These are phyloP conservation scores for Lenzites betulinus DNA, from an alignment of 768 basidiomycete species.

Conservation along the genomic window DNA sequence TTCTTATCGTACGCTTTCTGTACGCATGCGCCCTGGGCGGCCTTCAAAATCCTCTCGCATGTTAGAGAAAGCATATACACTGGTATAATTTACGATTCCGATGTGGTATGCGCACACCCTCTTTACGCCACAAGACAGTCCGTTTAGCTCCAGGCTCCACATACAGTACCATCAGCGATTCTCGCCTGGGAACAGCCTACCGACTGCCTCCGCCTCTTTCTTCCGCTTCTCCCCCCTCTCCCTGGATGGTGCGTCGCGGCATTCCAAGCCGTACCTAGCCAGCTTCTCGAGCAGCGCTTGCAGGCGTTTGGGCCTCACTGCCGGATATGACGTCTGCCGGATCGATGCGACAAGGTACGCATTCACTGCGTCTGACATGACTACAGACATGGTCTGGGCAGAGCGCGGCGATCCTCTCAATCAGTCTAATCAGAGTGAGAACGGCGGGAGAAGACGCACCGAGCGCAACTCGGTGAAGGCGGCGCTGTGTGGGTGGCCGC, in stretches of 20 bases:
- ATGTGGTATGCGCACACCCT: constrained; percentile 14
- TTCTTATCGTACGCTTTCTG: constrained; percentile 20
- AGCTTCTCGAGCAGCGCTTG: constrained; percentile 80
- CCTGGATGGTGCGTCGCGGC: constrained; percentile 57
- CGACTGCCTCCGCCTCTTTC: constrained; percentile 78
- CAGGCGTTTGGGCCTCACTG: constrained; percentile 70
- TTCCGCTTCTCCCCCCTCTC: constrained; percentile 72
- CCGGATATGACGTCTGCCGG: constrained; percentile 65
- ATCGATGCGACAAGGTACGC: constrained; percentile 75
- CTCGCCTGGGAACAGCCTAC: constrained; percentile 72
- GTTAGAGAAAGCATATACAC: constrained; percentile 29
- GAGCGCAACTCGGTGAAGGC: constrained; percentile 80
- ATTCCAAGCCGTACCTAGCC: constrained; percentile 62
- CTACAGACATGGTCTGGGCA: constrained; percentile 67
- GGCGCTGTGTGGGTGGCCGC: constrained; percentile 66
- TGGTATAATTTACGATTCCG: constrained; percentile 24
- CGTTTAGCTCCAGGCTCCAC: too few species aligned
- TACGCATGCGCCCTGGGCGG: constrained; percentile 24
- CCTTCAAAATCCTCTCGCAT: constrained; percentile 28
- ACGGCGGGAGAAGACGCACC: constrained; percentile 45
- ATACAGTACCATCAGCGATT: constrained; percentile 28
- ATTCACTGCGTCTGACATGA: constrained; percentile 70
- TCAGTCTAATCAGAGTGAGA: constrained; percentile 4
- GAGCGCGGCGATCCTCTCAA: constrained; percentile 16
- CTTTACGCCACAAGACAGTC: not conserved